Evolutionary conservation across 768 basidiomycete genomes (phyloP), one percentile per base, ranked within the genome.

Genomic region (Pleurotus platypus): DNA sequence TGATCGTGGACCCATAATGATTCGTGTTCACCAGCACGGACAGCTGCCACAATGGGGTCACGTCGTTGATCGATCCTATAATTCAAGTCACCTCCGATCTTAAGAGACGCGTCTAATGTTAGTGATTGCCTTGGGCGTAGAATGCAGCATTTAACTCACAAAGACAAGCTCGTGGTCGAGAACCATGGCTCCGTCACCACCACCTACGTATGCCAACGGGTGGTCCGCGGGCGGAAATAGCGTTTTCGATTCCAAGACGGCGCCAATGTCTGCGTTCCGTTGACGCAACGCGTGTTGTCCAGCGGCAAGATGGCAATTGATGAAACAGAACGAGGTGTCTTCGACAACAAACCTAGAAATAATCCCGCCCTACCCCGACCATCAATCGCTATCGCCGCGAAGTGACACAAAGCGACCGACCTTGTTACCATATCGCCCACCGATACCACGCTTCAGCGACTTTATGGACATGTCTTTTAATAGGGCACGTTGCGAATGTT

Each of bases 271-370:
- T 2, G 87, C 84, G 63, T 97, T 97, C 15, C 96, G 81, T 59
- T 89, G 79, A 1, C 89, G 81, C 15, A 89, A 81, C 49, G 90
- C 89, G 56, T 83, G 81, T 65, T 98, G 95, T 1, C 96, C 96
- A 5, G 93, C 92, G n/a, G 95, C 96, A 58, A 99, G 81, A 77
- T 99, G 96, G 62, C 91, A 94, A 72, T 99, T 99, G 74, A 98
- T 85, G 65, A 97, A 89, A 71, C 96, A 98, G 12, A 98, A 67
- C 0, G 92, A 95, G 1, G 94, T 90, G 69, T 98, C 94, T 58
- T 94, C 94, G 46, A 98, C 79, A 5, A 94, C 83, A 59, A 97
- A 86, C 16, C 95, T 84, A 2, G 90, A 83, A n/a, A 94, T 82
- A 60, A 97, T 94, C 0, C 88, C 94, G 7, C 94, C 94, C 91